A percentile compares a stretch with the other conserved stretches of the same genome.
These are phyloP conservation scores for Chytriomyces sp. DNA, from an alignment of 192 early-diverging fungal genomes.

Conservation along the genomic window DNA sequence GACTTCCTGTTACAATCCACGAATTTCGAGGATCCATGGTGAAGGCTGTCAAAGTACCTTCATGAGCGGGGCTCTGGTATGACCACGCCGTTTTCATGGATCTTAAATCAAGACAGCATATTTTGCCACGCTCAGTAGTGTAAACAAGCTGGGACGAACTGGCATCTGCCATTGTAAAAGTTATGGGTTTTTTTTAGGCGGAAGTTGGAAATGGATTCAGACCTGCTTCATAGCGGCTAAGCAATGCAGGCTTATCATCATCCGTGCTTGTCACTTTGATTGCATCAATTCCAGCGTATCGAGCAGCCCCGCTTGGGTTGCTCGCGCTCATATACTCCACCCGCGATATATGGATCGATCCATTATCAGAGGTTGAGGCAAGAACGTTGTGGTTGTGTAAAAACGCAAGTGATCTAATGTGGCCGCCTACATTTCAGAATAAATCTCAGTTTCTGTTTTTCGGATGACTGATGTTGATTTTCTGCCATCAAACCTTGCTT, in stretches of 20 bases:
- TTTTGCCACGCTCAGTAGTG: constrained; percentile 71
- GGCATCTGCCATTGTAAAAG: too few relatives aligned
- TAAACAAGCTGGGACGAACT: constrained; percentile 52
- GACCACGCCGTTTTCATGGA: constrained; percentile 73
- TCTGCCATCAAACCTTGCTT: constrained; percentile 58
- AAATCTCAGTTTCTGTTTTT: neutral
- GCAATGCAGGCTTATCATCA: constrained; percentile 59
- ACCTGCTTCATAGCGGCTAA: constrained; percentile 76
- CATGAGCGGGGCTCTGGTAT: constrained; percentile 45
- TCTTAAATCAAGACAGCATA: constrained; percentile 74
- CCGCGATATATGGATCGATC: constrained; percentile 77
- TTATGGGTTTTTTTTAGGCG: too few relatives aligned
- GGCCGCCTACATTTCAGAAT: constrained; percentile 54
- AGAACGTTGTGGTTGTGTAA: constrained; percentile 80
- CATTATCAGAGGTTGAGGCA: constrained; percentile 80
- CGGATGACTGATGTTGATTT: constrained; percentile 9
- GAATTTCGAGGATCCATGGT: constrained; percentile 61
- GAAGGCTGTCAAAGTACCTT: constrained; percentile 74
- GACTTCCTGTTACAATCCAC: constrained; percentile 78
- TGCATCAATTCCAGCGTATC: constrained; percentile 69
- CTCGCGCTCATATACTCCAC: constrained; percentile 60
- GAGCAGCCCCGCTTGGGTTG: constrained; percentile 29
- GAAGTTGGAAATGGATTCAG: neutral
- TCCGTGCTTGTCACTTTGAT: constrained; percentile 59
- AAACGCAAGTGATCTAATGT: constrained; percentile 77